These are phyloP conservation scores for Penicillium mononematosum DNA, from an alignment of 495 filamentous ascomycete genomes.

Conservation along the genomic window DNA sequence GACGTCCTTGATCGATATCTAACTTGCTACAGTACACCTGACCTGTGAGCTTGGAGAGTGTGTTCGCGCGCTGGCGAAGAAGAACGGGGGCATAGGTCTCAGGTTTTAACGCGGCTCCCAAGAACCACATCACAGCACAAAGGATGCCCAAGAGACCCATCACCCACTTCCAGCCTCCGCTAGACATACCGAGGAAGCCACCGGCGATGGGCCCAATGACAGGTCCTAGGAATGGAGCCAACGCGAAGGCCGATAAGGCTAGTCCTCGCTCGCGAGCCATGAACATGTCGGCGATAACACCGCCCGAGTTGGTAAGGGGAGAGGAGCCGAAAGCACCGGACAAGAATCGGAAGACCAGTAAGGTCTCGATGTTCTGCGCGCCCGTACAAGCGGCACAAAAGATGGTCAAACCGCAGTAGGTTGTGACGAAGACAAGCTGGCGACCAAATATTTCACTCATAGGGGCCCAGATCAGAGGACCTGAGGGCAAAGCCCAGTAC, in stretches of 20 bases:
- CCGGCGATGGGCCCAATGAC: slow-evolving; percentile 54
- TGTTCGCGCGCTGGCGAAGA: slow-evolving; percentile 47
- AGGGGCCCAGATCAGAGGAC: slow-evolving; percentile 60
- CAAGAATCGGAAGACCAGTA: slow-evolving; percentile 69
- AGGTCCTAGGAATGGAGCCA: slow-evolving; percentile 63
- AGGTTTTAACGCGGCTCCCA: slow-evolving; percentile 45
- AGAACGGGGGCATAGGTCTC: slow-evolving; percentile 57
- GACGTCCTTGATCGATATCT: slow-evolving; percentile 35
- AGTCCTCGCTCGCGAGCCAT: slow-evolving; percentile 55
- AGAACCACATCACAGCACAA: slow-evolving; percentile 49
- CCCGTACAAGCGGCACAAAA: slow-evolving; percentile 63
- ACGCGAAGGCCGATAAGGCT: slow-evolving; percentile 57
- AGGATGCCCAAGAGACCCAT: slow-evolving; percentile 49
- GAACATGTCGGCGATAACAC: slow-evolving; percentile 70
- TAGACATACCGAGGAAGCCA: slow-evolving; percentile 52
- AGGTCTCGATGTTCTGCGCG: slow-evolving; percentile 55
- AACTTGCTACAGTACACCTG: slow-evolving; percentile 47
- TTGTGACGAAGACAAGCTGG: slow-evolving; percentile 61
- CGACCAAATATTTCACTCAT: slow-evolving; percentile 66
- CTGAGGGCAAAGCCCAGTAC: slow-evolving; percentile 64
- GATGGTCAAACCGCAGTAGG: slow-evolving; percentile 58
- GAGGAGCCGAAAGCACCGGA: slow-evolving; percentile 70
- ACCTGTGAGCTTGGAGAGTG: slow-evolving; percentile 49
- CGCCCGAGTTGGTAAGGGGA: slow-evolving; percentile 64
- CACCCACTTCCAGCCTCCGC: slow-evolving; percentile 62